Percentiles rank a stretch among this genome's conserved stretches.
Evolutionary conservation across 1,139 yeast genomes (phyloP).

Genomic region (Kodamaea plutei): DNA sequence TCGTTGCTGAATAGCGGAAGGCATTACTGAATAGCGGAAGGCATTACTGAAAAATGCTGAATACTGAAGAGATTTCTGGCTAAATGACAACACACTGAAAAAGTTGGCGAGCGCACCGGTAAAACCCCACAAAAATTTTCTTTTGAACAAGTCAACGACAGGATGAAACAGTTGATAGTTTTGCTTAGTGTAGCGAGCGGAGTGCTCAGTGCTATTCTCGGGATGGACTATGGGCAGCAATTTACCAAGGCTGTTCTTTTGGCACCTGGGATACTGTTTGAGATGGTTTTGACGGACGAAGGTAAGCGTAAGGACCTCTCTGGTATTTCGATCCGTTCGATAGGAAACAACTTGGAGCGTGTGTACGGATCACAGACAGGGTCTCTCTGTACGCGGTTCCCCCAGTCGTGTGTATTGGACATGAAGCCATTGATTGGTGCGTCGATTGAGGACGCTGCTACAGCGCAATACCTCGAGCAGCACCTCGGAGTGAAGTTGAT

Average conservation of each 20-base stretch:
- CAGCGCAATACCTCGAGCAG: constrained; percentile 39
- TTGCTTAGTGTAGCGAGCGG: constrained; percentile 12
- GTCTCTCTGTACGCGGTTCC: constrained; percentile 68
- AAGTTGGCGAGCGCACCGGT: no score
- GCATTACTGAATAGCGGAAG: no score
- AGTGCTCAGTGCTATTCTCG: constrained; percentile 61
- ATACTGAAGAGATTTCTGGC: no score
- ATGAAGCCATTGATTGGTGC: constrained; percentile 72
- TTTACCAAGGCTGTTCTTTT: constrained; percentile 82
- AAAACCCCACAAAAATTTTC: no score
- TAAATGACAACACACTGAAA: no score
- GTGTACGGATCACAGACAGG: constrained; percentile 76
- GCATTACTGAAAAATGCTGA: no score
- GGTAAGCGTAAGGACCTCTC: constrained; percentile 86
- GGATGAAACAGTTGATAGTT: constrained; percentile 4
- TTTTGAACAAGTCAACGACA: constrained; percentile 1
- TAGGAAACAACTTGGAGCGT: constrained; percentile 51
- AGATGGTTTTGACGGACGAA: constrained; percentile 82
- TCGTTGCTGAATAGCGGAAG: no score
- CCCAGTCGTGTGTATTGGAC: constrained; percentile 63
- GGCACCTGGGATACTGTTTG: constrained; percentile 89
- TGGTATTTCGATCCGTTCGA: constrained; percentile 62
- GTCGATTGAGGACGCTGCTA: constrained; percentile 44
- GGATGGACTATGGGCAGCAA: constrained; percentile 88
- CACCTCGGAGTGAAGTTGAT: constrained; percentile 63